Evolutionary conservation across 148 eudicot genomes (phyloP), one percentile per base, ranked within the genome.

Genomic region (Silene uniflora): DNA sequence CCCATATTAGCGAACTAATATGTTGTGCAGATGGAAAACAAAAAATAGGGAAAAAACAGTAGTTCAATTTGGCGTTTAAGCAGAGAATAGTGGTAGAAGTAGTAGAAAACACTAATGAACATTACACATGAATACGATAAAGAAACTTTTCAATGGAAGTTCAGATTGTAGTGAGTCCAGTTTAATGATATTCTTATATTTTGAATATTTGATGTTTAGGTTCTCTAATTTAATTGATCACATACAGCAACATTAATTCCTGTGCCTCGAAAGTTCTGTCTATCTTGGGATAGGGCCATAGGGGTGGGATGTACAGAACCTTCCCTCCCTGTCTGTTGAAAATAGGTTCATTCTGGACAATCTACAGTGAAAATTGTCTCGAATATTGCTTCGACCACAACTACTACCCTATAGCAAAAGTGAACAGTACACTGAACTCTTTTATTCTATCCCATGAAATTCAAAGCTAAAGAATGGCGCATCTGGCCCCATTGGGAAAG

Each of bases 141-240:
- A 52, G 56, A 52, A 52, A 52, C 17, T 52, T 52, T 52, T 5
- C 14, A 10, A 21, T 7, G 8, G 64, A 60, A 47, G 7, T 6
- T 49, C 10, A 11, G 67, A 76, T 76, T 4, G 64, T 63, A 72
- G 65, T 65, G 61, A 61, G 49, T 62, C 69, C 23, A 74, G 22
- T 19, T 60, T 44, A 61, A 16, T 27, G 61, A 32, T 78, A 39
- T 19, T 39, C 11, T 21, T 39, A 14, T 70, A 22, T 25, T 24
- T 32, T 68, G 42, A 23, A 44, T 14, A 52, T 4, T 4, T 77
- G 8, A 16, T 71, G 14, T 52, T 52, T 13, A 52, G 17, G 56
- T 16, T 16, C 56, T 52, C 56, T 52, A 52, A 52, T 16, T 52
- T 39, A 39, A 16, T 52, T 52, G 56, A 52, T 52, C 56, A 13